Evolutionary conservation across 305 asterid genomes (phyloP).

Genomic region (Fraxinus baroniana): DNA sequence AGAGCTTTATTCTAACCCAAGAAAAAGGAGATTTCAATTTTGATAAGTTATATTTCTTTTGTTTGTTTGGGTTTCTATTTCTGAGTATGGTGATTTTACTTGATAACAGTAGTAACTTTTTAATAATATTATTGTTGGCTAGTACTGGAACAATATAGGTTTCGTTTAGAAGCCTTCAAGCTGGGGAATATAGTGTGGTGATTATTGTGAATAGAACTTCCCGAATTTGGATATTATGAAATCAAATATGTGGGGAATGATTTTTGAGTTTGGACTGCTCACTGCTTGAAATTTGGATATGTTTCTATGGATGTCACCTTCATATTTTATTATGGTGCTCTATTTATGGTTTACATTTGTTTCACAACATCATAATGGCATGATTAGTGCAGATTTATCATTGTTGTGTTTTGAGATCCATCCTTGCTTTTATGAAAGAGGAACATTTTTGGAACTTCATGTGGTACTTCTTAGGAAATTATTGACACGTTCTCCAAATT

Average conservation of each 20-base stretch:
- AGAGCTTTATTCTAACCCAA: slow-evolving; percentile 15
- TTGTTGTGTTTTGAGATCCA: not conserved
- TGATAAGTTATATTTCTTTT: slow-evolving; percentile 14
- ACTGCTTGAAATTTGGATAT: not conserved
- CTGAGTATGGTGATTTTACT: slow-evolving; percentile 22
- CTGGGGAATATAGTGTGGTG: not conserved
- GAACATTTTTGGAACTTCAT: not conserved
- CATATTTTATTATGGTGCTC: not conserved
- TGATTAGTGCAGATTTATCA: not conserved
- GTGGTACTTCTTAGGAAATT: not conserved
- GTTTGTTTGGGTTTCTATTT: slow-evolving; percentile 9
- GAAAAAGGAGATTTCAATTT: slow-evolving; percentile 24
- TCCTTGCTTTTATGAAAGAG: not conserved
- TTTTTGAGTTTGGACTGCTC: not conserved
- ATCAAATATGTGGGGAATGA: not conserved
- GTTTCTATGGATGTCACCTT: not conserved
- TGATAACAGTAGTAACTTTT: slow-evolving; percentile 7
- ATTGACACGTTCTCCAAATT: not conserved
- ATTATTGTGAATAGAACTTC: not conserved
- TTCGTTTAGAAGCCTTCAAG: not conserved
- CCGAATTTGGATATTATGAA: not conserved
- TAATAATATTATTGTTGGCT: slow-evolving; percentile 11
- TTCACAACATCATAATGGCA: not conserved
- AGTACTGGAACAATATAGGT: slow-evolving; percentile 15
- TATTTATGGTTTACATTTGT: not conserved